Evolutionary conservation across 1,139 yeast genomes (phyloP).

Genomic region (Candida tropicalis): DNA sequence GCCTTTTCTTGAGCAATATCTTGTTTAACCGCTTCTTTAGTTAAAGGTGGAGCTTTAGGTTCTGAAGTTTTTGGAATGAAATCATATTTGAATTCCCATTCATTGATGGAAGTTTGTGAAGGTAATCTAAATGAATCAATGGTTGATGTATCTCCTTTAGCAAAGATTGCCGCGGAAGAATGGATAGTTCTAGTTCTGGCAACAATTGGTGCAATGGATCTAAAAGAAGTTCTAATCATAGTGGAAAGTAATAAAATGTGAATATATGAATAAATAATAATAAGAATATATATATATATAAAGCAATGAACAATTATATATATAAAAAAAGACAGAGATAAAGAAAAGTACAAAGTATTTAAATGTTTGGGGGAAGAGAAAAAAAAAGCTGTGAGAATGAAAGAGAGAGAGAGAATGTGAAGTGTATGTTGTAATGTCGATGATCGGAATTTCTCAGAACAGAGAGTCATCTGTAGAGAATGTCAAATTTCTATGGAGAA

Average conservation of each 20-base stretch:
- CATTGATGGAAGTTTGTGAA: slow-evolving; percentile 49
- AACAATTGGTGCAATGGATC: slow-evolving; percentile 18
- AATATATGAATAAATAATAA: slow-evolving; percentile 2
- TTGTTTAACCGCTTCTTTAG: slow-evolving; percentile 52
- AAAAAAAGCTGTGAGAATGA: neutral
- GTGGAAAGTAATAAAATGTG: neutral
- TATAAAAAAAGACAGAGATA: no score
- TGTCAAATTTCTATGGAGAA: no score
- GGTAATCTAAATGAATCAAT: slow-evolving; percentile 50
- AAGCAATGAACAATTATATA: neutral
- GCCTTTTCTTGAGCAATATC: slow-evolving; percentile 48
- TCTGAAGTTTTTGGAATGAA: slow-evolving; percentile 46
- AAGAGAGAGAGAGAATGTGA: neutral
- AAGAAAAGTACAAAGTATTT: no score
- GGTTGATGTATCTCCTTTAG: slow-evolving; percentile 49
- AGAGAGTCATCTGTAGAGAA: no score
- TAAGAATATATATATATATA: neutral
- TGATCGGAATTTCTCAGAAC: no score
- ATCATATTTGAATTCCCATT: slow-evolving; percentile 56
- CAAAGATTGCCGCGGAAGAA: slow-evolving; percentile 16
- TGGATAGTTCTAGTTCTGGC: slow-evolving; percentile 9
- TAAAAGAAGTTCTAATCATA: slow-evolving; percentile 16
- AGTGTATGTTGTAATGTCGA: slow-evolving; percentile 3
- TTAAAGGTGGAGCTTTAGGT: slow-evolving; percentile 56
- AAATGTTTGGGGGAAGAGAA: no score